phyloP scores from a whole-genome alignment of 179 eudicot genomes.

The Silene coronaria region DNA sequence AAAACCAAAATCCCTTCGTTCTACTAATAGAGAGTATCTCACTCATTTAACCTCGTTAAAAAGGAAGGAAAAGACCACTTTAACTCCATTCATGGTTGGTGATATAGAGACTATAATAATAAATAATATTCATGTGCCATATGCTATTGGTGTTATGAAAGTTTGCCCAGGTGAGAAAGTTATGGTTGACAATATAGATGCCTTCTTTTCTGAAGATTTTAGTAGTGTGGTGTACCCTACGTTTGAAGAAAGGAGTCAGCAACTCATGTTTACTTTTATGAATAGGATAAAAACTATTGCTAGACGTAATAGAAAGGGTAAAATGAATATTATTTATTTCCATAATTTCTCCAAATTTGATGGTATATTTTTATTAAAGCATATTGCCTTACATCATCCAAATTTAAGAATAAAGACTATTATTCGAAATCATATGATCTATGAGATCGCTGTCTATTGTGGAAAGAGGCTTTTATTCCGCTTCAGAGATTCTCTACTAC shows the following conservation, averaged over 20 bases:
- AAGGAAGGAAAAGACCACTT: too few relatives aligned
- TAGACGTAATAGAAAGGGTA: not conserved
- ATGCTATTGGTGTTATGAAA: too few relatives aligned
- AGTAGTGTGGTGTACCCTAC: not conserved
- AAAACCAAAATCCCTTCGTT: too few relatives aligned
- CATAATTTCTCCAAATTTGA: conserved; percentile 18
- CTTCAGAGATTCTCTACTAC: conserved; percentile 5
- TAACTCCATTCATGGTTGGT: too few relatives aligned
- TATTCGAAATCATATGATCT: conserved; percentile 9
- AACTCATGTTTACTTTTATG: not conserved
- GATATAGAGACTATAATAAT: too few relatives aligned
- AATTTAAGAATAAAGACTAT: conserved; percentile 11
- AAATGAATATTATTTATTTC: conserved; percentile 1
- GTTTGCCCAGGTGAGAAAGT: not conserved
- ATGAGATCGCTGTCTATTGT: conserved; percentile 17
- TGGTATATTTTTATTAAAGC: conserved; percentile 16
- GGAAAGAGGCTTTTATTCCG: not conserved
- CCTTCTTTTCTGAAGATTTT: not conserved
- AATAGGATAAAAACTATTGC: not conserved
- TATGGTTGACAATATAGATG: not conserved
- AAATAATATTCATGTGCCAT: too few relatives aligned
- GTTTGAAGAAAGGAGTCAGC: conserved; percentile 10
- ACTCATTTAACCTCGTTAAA: too few relatives aligned
- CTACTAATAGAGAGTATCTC: too few relatives aligned
- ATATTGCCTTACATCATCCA: not conserved